These are phyloP conservation scores for Mortierella sp. DNA, from an alignment of 371 early-diverging fungal genomes.

Conservation along the genomic window DNA sequence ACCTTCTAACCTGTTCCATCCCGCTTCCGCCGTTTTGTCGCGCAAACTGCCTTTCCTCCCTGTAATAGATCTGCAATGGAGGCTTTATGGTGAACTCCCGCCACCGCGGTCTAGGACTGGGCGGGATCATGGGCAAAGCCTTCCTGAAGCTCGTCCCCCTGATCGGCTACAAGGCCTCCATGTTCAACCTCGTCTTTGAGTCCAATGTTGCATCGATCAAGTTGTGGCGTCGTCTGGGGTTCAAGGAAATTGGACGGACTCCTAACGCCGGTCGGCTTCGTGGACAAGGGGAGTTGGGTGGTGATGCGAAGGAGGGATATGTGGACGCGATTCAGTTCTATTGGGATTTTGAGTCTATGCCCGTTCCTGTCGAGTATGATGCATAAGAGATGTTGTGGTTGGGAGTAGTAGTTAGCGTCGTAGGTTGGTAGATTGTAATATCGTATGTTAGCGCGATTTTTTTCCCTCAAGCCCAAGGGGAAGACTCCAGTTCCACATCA, in stretches of 20 bases:
- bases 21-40: too few species aligned
- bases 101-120: slow-evolving; percentile 74
- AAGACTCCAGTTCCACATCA: too few species aligned
- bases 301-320: slow-evolving; percentile 57
- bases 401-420: background rate
- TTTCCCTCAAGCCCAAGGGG: too few species aligned
- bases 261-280: slow-evolving; percentile 73
- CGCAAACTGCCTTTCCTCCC: background rate
- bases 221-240: slow-evolving; percentile 79
- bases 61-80: slow-evolving; percentile 76
- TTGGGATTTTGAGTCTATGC: slow-evolving; percentile 72
- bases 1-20: background rate
- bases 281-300: slow-evolving; percentile 45
- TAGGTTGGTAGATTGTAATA: background rate
- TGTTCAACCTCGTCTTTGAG: slow-evolving; percentile 87
- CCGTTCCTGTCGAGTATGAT: slow-evolving; percentile 45
- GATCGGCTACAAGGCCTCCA: slow-evolving; percentile 80
- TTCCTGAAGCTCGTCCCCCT: slow-evolving; percentile 74
- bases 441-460: slow-evolving; percentile 5
- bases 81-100: slow-evolving; percentile 75
- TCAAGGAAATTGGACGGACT: slow-evolving; percentile 75
- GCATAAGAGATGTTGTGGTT: background rate
- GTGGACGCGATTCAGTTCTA: slow-evolving; percentile 84
- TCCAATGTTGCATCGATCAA: slow-evolving; percentile 75
- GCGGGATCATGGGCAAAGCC: slow-evolving; percentile 76